phyloP scores from a whole-genome alignment of 805 yeast genomes.

The Candida argentea region DNA sequence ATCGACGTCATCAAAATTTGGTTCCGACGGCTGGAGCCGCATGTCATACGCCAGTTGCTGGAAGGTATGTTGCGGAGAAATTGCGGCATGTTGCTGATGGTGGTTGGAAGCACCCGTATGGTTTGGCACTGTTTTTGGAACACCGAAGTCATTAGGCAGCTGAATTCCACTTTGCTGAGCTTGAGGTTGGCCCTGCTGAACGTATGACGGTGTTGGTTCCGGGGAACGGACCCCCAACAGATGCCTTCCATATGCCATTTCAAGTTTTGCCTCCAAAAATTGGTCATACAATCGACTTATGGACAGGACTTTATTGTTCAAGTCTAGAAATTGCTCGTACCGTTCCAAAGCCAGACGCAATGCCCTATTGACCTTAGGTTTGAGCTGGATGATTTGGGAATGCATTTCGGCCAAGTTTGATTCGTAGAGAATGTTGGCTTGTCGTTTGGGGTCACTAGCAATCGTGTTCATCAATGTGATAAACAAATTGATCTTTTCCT shows the following conservation, averaged over 20 bases:
- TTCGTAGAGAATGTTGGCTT: constrained; percentile 31
- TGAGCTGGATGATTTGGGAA: constrained; percentile 45
- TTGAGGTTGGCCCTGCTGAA: not conserved
- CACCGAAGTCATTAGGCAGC: not conserved
- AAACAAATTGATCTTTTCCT: constrained; percentile 58
- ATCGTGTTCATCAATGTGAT: constrained; percentile 51
- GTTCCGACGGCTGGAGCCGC: not conserved
- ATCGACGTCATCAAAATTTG: no score
- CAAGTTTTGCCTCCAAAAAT: constrained; percentile 46
- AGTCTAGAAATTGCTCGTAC: constrained; percentile 56
- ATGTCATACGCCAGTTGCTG: not conserved
- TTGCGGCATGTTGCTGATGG: not conserved
- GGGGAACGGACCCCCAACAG: no score
- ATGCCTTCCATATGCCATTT: constrained; percentile 27
- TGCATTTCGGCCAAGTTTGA: constrained; percentile 47
- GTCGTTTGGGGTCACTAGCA: constrained; percentile 37
- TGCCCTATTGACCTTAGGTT: constrained; percentile 60
- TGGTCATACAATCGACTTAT: constrained; percentile 70
- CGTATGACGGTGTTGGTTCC: not conserved
- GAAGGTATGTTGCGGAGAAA: not conserved
- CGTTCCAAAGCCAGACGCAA: constrained; percentile 47
- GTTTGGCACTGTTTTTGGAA: not conserved
- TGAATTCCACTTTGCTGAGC: constrained; percentile 1
- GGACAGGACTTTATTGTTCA: constrained; percentile 71
- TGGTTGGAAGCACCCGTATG: not conserved